These are phyloP conservation scores for Penicillium parvum DNA, from an alignment of 495 filamentous ascomycete genomes.

Conservation along the genomic window DNA sequence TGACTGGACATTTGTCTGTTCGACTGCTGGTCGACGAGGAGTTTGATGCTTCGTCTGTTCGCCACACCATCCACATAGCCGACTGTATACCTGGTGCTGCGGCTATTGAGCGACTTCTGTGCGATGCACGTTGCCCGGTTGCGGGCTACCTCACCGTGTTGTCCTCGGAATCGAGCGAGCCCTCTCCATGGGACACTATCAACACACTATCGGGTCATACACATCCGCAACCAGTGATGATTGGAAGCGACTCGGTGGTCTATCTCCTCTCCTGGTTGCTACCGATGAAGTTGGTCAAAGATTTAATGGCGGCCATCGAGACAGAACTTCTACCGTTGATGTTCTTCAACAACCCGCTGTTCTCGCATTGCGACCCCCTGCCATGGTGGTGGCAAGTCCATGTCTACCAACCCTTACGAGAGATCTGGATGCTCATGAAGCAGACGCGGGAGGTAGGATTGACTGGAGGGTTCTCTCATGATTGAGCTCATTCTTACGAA, in stretches of 20 bases:
- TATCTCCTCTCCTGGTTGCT: constrained; percentile 10
- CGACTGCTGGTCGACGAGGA: constrained; percentile 58
- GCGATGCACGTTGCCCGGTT: constrained; percentile 21
- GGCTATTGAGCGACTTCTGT: constrained; percentile 25
- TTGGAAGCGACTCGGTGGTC: background rate
- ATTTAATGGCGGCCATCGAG: constrained; percentile 5
- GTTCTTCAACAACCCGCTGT: constrained; percentile 35
- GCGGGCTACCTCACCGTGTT: constrained; percentile 36
- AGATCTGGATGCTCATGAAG: constrained; percentile 27
- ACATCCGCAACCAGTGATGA: background rate
- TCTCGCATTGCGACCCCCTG: constrained; percentile 34
- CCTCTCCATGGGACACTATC: constrained; percentile 4
- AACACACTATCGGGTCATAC: constrained; percentile 12
- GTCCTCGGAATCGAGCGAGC: constrained; percentile 14
- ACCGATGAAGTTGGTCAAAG: constrained; percentile 5
- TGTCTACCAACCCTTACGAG: constrained; percentile 33
- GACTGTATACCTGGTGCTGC: constrained; percentile 34
- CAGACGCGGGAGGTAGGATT: constrained; percentile 15
- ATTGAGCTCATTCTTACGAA: background rate
- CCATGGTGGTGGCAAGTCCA: constrained; percentile 49
- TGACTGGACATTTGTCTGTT: constrained; percentile 69
- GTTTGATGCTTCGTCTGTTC: constrained; percentile 32
- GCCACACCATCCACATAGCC: constrained; percentile 36
- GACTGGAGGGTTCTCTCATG: background rate
- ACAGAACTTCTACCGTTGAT: constrained; percentile 14